Evolutionary conservation across 129 eudicot species (phyloP), one percentile per base, ranked within the genome.

Genomic region (Artemisia annua): DNA sequence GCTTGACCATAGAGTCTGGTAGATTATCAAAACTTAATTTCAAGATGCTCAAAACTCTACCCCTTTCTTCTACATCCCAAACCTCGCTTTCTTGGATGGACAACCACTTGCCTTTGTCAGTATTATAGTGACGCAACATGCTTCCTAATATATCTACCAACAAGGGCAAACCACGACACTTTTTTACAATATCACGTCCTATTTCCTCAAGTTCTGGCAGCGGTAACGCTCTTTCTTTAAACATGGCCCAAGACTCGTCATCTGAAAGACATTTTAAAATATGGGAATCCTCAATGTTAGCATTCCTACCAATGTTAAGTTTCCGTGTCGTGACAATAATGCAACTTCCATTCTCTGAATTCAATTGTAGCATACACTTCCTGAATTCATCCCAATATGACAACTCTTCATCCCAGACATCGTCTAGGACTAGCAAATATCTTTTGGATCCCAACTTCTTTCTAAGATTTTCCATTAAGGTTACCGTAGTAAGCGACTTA

Each of bases 241-340:
- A 20, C 22, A 20, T 20, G 22, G 1, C 22, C 22, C 22, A 20
- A 20, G n/a, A 48, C 9, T 48, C 20, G 8, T 67, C 39, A 8
- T 67, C 35, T 0, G 72, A 67, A 67, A 48, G 43, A 49, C 32
- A 18, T 48, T 48, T 14, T 13, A 67, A 48, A 20, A 9, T 2
- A 11, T n/a, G 24, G 3, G 72, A 48, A 48, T 14, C 5, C 24
- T 8, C 13, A n/a, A 3, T 48, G n/a, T 9, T 60, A 22, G 11
- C 65, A 19, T 11, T 3, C 5, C 35, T 60, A 19, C 65, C 39
- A 11, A 60, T 60, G 11, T 60, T 15, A 60, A 24, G 44, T 24
- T 60, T 60, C 6, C 39, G n/a, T 2, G 65, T 60, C 5, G 65
- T 60, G 65, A 60, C 65, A 60, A 60, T 22, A 59, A 53, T 15